These are phyloP conservation scores for Achlya hypogyna DNA, from an alignment of 352 stramenopile genomes.

Conservation along the genomic window DNA sequence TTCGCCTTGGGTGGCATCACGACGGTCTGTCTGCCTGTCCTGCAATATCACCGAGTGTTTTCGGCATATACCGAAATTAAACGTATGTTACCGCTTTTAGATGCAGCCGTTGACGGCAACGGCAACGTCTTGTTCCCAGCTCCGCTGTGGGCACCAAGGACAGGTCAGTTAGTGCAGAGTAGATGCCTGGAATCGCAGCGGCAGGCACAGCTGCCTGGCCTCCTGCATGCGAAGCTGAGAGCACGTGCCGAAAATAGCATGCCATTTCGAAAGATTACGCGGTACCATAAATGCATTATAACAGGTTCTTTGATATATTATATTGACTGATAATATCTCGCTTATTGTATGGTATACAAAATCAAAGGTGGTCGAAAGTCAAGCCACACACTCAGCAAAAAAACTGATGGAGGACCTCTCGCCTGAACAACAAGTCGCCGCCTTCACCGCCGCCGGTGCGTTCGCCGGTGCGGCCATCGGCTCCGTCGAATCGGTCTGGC, in stretches of 20 bases:
- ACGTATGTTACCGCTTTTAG: too few relatives aligned
- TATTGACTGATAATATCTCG: not conserved
- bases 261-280: too few relatives aligned
- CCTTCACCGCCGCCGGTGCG: conserved; percentile 37
- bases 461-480: conserved; percentile 68
- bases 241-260: not conserved
- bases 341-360: not conserved
- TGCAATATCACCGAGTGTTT: not conserved
- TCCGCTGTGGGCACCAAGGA: too few relatives aligned
- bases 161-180: too few relatives aligned
- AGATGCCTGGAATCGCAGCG: too few relatives aligned
- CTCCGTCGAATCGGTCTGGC: conserved; percentile 79
- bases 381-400: conserved; percentile 1
- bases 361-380: not conserved
- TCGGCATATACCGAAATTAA: not conserved
- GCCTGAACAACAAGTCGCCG: conserved; percentile 9
- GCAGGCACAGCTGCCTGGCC: too few relatives aligned
- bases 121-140: too few relatives aligned
- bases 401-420: conserved; percentile 15
- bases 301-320: not conserved
- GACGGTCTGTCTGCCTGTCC: not conserved
- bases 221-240: too few relatives aligned
- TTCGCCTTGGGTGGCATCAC: conserved; percentile 18
- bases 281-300: not conserved
- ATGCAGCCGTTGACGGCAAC: not conserved